phyloP scores from a whole-genome alignment of 2,329 filamentous ascomycete species.

The Xylaria sp. region DNA sequence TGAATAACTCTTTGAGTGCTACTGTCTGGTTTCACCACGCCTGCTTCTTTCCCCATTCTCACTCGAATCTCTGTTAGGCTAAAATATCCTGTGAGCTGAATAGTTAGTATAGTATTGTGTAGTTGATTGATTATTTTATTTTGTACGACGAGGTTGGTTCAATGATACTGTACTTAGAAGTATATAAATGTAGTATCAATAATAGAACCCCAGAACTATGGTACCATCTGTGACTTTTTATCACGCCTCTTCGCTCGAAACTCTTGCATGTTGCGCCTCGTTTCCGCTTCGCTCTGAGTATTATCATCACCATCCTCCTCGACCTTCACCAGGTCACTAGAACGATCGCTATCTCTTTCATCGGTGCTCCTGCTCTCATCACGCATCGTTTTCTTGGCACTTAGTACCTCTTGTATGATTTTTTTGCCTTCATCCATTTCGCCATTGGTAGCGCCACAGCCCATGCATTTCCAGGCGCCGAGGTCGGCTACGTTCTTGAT shows the following conservation, averaged over 20 bases:
- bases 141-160: background rate
- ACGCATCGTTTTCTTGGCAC: slow-evolving; percentile 28
- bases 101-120: background rate
- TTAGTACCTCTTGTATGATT: slow-evolving; percentile 74
- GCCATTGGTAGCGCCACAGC: slow-evolving; percentile 85
- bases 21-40: no score
- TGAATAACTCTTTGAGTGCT: no score
- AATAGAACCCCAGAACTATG: slow-evolving; percentile 23
- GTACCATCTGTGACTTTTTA: slow-evolving; percentile 46
- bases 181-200: slow-evolving; percentile 18
- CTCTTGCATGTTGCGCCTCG: slow-evolving; percentile 32
- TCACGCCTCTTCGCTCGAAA: slow-evolving; percentile 35
- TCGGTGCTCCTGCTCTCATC: slow-evolving; percentile 37
- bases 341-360: slow-evolving; percentile 41
- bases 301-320: slow-evolving; percentile 40
- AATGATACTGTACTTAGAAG: background rate
- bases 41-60: no score
- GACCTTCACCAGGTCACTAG: slow-evolving; percentile 41
- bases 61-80: no score
- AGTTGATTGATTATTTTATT: background rate
- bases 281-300: slow-evolving; percentile 36
- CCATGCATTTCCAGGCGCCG: slow-evolving; percentile 87
- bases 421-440: slow-evolving; percentile 79
- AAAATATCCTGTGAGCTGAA: background rate
- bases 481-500: slow-evolving; percentile 80